These are phyloP conservation scores for Puccinia hordei DNA, from an alignment of 1,284 basidiomycete species.

Conservation along the genomic window DNA sequence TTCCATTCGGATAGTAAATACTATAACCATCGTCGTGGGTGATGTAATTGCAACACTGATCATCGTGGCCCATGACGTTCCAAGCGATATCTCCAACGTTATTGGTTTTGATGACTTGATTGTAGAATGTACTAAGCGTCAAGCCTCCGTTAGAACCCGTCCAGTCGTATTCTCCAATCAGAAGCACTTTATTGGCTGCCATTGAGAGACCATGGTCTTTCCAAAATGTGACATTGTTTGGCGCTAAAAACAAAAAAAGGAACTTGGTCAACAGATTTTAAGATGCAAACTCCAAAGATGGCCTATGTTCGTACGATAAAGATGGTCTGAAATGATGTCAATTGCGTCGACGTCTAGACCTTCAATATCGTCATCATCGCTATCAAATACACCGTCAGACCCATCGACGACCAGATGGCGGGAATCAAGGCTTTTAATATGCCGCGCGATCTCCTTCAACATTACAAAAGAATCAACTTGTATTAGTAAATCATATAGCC, in stretches of 20 bases:
- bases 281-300: not conserved
- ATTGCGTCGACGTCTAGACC: slow-evolving; percentile 34
- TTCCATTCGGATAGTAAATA: slow-evolving; percentile 55
- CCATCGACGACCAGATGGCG: slow-evolving; percentile 54
- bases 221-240: slow-evolving; percentile 37
- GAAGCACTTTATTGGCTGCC: slow-evolving; percentile 30
- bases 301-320: slow-evolving; percentile 24
- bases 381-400: slow-evolving; percentile 28
- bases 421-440: slow-evolving; percentile 44
- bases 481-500: not conserved
- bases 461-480: not conserved
- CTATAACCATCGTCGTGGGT: slow-evolving; percentile 55
- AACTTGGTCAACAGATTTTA: not conserved
- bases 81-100: slow-evolving; percentile 44
- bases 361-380: slow-evolving; percentile 22
- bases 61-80: slow-evolving; percentile 43
- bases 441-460: slow-evolving; percentile 16
- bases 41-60: slow-evolving; percentile 28
- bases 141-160: slow-evolving; percentile 46
- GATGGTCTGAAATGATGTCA: slow-evolving; percentile 42
- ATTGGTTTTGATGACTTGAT: slow-evolving; percentile 30
- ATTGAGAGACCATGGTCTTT: slow-evolving; percentile 14
- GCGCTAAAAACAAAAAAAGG: slow-evolving; percentile 12
- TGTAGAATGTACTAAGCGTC: slow-evolving; percentile 32
- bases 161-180: slow-evolving; percentile 49